These are phyloP conservation scores for Isochrysis galbana DNA, from an alignment of 78 protist species.

Conservation along the genomic window DNA sequence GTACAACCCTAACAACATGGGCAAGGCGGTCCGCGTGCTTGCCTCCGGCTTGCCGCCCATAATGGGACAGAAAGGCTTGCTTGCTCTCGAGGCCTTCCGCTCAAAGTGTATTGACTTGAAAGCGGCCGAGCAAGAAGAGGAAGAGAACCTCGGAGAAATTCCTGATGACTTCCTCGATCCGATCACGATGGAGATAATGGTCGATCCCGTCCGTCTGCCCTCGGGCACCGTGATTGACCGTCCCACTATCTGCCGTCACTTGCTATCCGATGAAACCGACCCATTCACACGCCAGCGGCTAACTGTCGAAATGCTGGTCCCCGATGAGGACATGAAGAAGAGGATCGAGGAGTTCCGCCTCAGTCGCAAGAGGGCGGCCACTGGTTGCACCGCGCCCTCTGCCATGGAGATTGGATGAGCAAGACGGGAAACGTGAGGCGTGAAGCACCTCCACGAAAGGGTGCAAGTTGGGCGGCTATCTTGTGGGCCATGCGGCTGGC, in stretches of 20 bases:
- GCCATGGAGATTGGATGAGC: too few relatives aligned
- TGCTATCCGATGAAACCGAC: constrained; percentile 35
- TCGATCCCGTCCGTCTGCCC: constrained; percentile 15
- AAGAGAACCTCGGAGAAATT: not conserved
- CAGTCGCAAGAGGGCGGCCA: not conserved
- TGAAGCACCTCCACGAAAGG: too few relatives aligned
- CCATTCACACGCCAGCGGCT: constrained; percentile 22
- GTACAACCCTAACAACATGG: not conserved
- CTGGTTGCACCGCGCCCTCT: too few relatives aligned
- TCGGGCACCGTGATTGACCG: not conserved
- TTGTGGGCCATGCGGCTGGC: too few relatives aligned
- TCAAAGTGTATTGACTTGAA: not conserved
- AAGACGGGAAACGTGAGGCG: too few relatives aligned
- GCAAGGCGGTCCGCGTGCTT: constrained; percentile 17
- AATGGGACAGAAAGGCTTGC: not conserved
- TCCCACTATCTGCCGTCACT: not conserved
- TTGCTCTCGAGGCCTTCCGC: not conserved
- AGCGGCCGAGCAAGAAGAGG: not conserved
- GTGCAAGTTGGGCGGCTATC: too few relatives aligned
- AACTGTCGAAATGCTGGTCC: constrained; percentile 29
- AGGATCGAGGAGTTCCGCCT: not conserved
- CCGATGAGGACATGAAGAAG: not conserved
- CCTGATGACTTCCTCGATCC: constrained; percentile 36
- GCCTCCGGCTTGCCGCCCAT: not conserved
- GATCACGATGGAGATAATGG: constrained; percentile 25